Percentiles rank a stretch among this genome's conserved stretches.
phyloP scores from a whole-genome alignment of 495 filamentous ascomycete genomes.

The Tuber calosporum region DNA sequence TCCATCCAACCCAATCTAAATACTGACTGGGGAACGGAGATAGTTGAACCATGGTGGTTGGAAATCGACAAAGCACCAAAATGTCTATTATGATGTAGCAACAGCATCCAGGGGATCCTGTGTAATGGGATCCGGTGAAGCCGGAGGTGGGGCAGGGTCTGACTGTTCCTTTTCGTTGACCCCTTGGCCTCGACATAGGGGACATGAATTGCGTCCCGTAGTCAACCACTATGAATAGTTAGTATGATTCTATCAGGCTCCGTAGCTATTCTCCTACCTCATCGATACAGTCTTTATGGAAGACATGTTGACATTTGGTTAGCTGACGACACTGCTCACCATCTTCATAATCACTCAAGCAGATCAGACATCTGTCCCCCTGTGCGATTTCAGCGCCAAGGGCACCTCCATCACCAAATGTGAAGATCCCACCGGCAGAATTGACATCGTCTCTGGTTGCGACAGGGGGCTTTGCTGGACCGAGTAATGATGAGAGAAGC shows the following conservation, averaged over 20 bases:
- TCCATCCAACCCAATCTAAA: not conserved
- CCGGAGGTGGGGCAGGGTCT: conserved; percentile 13
- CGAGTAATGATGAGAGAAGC: conserved; percentile 61
- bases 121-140: conserved; percentile 15
- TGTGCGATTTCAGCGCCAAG: conserved; percentile 48
- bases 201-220: conserved; percentile 71
- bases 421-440: conserved; percentile 56
- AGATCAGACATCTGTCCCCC: conserved; percentile 63
- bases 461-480: conserved; percentile 68
- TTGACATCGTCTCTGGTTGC: conserved; percentile 61
- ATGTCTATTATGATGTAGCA: conserved; percentile 27
- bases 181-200: conserved; percentile 64
- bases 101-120: conserved; percentile 20
- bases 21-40: not conserved
- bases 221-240: conserved; percentile 59
- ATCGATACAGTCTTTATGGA: conserved; percentile 69
- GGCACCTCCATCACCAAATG: conserved; percentile 49
- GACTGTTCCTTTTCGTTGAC: conserved; percentile 51
- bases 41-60: not conserved
- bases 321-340: conserved; percentile 59
- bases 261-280: conserved; percentile 50
- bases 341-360: conserved; percentile 62
- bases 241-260: conserved; percentile 12
- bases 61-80: not conserved
- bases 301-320: conserved; percentile 62